Evolutionary conservation across 805 yeast genomes (phyloP), one percentile per base, ranked within the genome.

Genomic region (Yamadazyma sp.): DNA sequence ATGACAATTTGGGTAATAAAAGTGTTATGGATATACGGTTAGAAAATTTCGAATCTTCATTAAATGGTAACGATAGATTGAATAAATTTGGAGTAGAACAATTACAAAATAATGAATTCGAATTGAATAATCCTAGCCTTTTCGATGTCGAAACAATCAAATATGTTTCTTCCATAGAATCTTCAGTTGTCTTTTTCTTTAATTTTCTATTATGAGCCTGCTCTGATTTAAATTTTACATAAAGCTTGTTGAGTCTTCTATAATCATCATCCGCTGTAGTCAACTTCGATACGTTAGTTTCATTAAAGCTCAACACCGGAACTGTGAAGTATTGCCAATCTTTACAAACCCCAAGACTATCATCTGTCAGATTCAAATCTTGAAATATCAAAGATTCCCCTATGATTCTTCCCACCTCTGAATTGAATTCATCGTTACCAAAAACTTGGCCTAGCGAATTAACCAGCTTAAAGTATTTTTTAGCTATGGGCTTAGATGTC

Each of bases 391-490:
- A 45, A 21, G 78, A 72, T 40, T 71, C 73, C 25, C 53, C 51
- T 5, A 65, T 42, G 0, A 75, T 58, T n/a, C 56, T 48, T 4
- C 48, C 37, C 0, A 49, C 26, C 8, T 55, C 54, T 30, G 72
- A 69, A 21, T 61, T 53, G 1, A 60, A 37, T 40, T 50, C 45
- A 3, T 53, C 50, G 36, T 78, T 75, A 2, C 82, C 82, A 2
- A 68, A 59, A 33, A 77, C 58, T 9, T 69, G 70, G n/a, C 57
- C 49, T 2, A 78, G 40, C 4, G 74, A 64, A 23, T 57, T 51
- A 5, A 80, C 86, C n/a, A 58, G 56, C 37, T 67, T 62, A 57
- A 81, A 80, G 36, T 52, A 62, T 4, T 44, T 44, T 1, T 60
- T 51, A 14, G 56, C 53, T 1, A 79, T 50, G 8, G 62, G 62